Evolutionary conservation across 345 rosid species (phyloP).

Genomic region (Linum lewisii): DNA sequence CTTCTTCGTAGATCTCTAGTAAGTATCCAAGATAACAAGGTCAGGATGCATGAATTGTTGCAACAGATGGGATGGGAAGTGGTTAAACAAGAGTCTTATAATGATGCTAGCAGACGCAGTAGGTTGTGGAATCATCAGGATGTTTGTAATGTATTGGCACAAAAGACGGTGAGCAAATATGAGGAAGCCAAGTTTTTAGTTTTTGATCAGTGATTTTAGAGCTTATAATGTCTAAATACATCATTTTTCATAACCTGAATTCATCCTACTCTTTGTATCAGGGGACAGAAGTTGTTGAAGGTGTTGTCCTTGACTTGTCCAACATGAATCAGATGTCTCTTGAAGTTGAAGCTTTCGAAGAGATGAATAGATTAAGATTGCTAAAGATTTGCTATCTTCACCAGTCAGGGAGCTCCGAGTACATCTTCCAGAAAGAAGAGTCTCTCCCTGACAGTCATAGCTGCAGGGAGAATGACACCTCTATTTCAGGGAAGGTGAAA

Average conservation of each 20-base stretch:
- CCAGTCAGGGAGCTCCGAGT: background rate
- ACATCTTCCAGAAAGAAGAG: slow-evolving; percentile 5
- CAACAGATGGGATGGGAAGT: slow-evolving; percentile 9
- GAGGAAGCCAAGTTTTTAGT: background rate
- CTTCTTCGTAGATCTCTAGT: background rate
- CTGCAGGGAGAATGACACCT: too few relatives aligned
- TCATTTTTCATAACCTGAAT: background rate
- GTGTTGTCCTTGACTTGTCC: background rate
- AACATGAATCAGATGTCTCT: too few relatives aligned
- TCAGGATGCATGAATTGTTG: slow-evolving; percentile 11
- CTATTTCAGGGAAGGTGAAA: too few relatives aligned
- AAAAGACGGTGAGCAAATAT: background rate
- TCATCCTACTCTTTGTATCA: background rate
- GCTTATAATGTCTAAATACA: background rate
- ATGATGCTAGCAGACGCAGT: background rate
- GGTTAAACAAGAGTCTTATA: background rate
- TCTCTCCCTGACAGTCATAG: too few relatives aligned
- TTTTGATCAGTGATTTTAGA: background rate
- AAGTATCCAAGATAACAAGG: background rate
- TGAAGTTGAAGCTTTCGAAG: too few relatives aligned
- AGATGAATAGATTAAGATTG: too few relatives aligned
- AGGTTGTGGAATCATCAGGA: background rate
- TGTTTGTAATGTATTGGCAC: background rate
- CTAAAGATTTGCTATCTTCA: too few relatives aligned
- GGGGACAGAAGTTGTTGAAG: background rate